Evolutionary conservation across 139 green algal genomes (phyloP).

Genomic region (Chlamydomonas applanata): DNA sequence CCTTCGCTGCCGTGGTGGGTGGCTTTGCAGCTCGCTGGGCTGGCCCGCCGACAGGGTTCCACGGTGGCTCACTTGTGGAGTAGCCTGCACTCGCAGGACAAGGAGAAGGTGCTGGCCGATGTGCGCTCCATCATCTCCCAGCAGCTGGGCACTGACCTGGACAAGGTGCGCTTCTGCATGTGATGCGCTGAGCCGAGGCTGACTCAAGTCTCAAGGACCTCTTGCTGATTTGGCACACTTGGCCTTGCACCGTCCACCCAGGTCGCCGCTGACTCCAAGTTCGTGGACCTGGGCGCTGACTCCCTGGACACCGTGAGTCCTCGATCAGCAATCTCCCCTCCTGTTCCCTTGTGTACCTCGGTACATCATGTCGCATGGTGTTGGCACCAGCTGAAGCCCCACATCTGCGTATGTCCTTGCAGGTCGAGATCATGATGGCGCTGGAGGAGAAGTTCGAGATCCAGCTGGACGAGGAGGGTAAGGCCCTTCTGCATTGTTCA

Average conservation of each 20-base stretch:
- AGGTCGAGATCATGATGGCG: constrained; percentile 99
- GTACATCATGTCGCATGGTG: not conserved
- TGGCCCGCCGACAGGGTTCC: too few species aligned
- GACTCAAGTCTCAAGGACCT: not conserved
- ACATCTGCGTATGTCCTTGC: not conserved
- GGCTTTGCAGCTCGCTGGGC: too few species aligned
- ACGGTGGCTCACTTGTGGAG: too few species aligned
- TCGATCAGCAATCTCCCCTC: not conserved
- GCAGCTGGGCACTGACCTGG: constrained; percentile 90
- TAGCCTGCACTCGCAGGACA: constrained; percentile 51
- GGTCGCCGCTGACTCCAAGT: constrained; percentile 86
- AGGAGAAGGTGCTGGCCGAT: constrained; percentile 79
- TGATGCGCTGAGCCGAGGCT: not conserved
- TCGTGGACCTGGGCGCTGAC: constrained; percentile 95
- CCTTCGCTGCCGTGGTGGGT: too few species aligned
- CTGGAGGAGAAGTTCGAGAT: constrained; percentile 98
- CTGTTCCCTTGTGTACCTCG: not conserved
- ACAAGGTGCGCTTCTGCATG: constrained; percentile 49
- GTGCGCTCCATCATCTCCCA: constrained; percentile 90
- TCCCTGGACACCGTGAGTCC: constrained; percentile 94
- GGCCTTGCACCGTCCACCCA: constrained; percentile 33
- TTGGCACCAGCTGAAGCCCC: too few species aligned
- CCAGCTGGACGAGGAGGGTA: constrained; percentile 92
- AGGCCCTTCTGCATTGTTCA: constrained; percentile 14
- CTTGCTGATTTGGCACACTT: constrained; percentile 1